Evolutionary conservation across 2,329 filamentous ascomycete species (phyloP), one percentile per base, ranked within the genome.

Genomic region (Aspergillus fructus): DNA sequence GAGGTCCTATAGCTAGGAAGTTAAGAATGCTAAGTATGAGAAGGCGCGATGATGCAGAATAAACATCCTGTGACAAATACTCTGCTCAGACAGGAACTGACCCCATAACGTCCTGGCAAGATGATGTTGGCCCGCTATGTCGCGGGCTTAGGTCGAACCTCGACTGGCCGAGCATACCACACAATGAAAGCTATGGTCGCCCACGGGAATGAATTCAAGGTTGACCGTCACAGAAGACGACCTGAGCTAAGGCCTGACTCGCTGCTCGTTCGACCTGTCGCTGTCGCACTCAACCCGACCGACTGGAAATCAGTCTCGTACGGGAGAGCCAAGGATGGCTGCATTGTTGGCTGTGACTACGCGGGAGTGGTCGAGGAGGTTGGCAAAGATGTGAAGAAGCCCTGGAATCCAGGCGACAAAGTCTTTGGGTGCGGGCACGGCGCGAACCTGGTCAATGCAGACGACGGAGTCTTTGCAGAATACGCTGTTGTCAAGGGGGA

Each of bases 401-500:
- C 79, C 60, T 78, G 79, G 59, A 68, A 71, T 49, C 11, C n/a
- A 2, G 83, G 83, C 6, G 82, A 85, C 62, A 72, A 77, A 0
- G 76, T 86, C 37, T 74, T 75, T 33, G 81, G 82, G 0, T 78
- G 81, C 47, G 70, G 74, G 11, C 81, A 81, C 58, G 83, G 83
- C 57, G 65, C 64, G 56, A 72, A 71, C 59, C 61, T 62, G 15
- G 63, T 65, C 12, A 62, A 78, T 41, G 72, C 69, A n/a, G 74
- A 79, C 47, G 76, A 80, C 56, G 83, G 83, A 6, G 75, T 78
- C 2, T 85, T 85, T 63, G 81, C 77, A 6, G 76, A 85, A 52
- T 80, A 81, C 62, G 71, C 79, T 50, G 73, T 79, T 9, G 79
- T 75, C 4, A 84, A 82, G 62, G 80, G 73, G 3, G 79, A 80